phyloP scores from a whole-genome alignment of 2,329 filamentous ascomycete genomes.

The Tolypocladium cylindrosporum region DNA sequence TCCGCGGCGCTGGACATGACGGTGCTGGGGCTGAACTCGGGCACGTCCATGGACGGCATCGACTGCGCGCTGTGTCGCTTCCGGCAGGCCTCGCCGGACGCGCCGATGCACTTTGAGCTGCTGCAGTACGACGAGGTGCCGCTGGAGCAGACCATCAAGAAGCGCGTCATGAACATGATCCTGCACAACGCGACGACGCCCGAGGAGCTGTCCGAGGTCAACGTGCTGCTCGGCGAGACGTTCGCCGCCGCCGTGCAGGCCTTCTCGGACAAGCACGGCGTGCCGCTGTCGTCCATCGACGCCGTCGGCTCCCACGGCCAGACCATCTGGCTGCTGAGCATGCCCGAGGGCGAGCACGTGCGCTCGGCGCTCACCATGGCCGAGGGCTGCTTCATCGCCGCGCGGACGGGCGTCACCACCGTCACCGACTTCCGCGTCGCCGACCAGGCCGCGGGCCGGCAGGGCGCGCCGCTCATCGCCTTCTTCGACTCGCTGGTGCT shows the following conservation, averaged over 20 bases:
- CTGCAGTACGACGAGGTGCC: slow-evolving; percentile 48
- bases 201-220: slow-evolving; percentile 44
- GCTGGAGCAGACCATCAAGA: slow-evolving; percentile 42
- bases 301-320: slow-evolving; percentile 48
- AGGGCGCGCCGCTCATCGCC: slow-evolving; percentile 38
- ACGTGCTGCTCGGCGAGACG: slow-evolving; percentile 45
- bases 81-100: slow-evolving; percentile 37
- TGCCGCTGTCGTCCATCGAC: slow-evolving; percentile 37
- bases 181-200: slow-evolving; percentile 41
- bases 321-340: slow-evolving; percentile 46
- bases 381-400: slow-evolving; percentile 44
- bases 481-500: slow-evolving; percentile 41
- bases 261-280: slow-evolving; percentile 34
- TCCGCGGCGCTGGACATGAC: slow-evolving; percentile 31
- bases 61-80: slow-evolving; percentile 50
- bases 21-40: slow-evolving; percentile 40
- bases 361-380: slow-evolving; percentile 44
- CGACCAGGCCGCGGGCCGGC: slow-evolving; percentile 37
- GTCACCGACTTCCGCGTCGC: slow-evolving; percentile 41
- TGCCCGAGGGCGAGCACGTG: slow-evolving; percentile 36
- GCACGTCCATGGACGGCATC: slow-evolving; percentile 45
- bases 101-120: slow-evolving; percentile 45
- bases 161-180: slow-evolving; percentile 47
- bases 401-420: slow-evolving; percentile 46
- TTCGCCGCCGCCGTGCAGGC: slow-evolving; percentile 41